Evolutionary conservation across 805 yeast species (phyloP).

Genomic region (Kuraishia capsulata): DNA sequence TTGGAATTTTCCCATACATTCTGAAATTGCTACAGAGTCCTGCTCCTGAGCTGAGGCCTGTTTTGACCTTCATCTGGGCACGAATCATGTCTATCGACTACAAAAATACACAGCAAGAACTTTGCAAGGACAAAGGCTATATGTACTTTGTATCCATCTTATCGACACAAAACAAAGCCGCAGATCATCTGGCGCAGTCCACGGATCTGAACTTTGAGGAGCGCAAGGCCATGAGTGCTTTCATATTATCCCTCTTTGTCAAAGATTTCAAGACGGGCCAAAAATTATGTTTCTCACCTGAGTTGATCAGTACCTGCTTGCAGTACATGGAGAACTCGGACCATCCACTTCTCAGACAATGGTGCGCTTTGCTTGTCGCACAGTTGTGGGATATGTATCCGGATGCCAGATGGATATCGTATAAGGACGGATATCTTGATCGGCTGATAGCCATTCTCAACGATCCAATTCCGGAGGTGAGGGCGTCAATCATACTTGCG

Average conservation of each 20-base stretch:
- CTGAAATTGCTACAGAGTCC: constrained; percentile 86
- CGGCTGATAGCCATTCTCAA: constrained; percentile 48
- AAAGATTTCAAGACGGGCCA: constrained; percentile 77
- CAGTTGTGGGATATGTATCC: constrained; percentile 67
- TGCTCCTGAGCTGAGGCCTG: constrained; percentile 91
- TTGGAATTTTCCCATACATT: constrained; percentile 95
- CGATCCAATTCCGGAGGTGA: constrained; percentile 93
- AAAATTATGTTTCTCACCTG: constrained; percentile 65
- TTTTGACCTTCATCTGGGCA: constrained; percentile 94
- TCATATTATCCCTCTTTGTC: constrained; percentile 77
- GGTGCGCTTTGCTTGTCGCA: constrained; percentile 78
- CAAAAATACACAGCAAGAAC: constrained; percentile 81
- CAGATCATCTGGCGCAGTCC: constrained; percentile 10
- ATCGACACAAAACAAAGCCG: constrained; percentile 29
- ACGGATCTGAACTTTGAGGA: constrained; percentile 53
- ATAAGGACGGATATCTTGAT: constrained; percentile 53
- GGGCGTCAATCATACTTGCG: constrained; percentile 75
- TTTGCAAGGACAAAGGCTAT: constrained; percentile 85
- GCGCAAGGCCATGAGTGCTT: constrained; percentile 93
- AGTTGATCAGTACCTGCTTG: constrained; percentile 59
- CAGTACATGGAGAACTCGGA: constrained; percentile 63
- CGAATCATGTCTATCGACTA: constrained; percentile 94
- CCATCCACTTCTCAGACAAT: constrained; percentile 80
- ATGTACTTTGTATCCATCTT: constrained; percentile 79
- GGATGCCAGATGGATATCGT: constrained; percentile 65